Evolutionary conservation across 2,329 filamentous ascomycete species (phyloP).

Genomic region (Aspergillus quadricinctus): DNA sequence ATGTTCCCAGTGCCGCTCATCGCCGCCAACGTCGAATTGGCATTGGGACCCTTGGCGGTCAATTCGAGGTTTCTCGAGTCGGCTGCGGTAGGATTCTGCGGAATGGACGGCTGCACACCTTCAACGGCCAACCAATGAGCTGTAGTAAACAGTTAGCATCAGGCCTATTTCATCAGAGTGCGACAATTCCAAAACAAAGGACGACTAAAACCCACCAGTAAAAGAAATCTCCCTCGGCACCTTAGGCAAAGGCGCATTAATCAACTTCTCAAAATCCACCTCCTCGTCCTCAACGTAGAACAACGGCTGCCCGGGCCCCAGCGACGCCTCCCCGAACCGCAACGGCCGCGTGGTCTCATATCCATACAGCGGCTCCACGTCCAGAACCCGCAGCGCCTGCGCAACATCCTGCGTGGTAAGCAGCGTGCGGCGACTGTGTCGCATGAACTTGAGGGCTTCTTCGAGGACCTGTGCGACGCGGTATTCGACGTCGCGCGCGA

Average conservation of each 20-base stretch:
- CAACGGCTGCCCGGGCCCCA: conserved; percentile 88
- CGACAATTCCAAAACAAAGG: background rate
- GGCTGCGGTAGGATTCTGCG: conserved; percentile 86
- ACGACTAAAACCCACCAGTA: conserved; percentile 58
- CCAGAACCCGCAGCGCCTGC: conserved; percentile 76
- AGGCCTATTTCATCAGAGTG: background rate
- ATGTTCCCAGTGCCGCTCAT: conserved; percentile 79
- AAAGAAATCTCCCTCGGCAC: conserved; percentile 90
- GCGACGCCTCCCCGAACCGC: conserved; percentile 85
- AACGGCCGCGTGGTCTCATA: conserved; percentile 90
- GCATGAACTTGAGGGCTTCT: conserved; percentile 95
- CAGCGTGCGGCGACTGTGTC: conserved; percentile 77
- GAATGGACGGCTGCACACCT: conserved; percentile 92
- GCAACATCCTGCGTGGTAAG: conserved; percentile 86
- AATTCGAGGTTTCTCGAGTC: conserved; percentile 82
- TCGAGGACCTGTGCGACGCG: conserved; percentile 89
- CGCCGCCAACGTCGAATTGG: conserved; percentile 78
- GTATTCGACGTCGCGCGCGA: conserved; percentile 93
- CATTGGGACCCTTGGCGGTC: conserved; percentile 81
- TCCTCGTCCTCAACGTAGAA: conserved; percentile 99
- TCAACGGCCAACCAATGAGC: conserved; percentile 98
- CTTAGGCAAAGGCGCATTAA: conserved; percentile 92
- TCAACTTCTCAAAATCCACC: conserved; percentile 97
- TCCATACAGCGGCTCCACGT: conserved; percentile 92
- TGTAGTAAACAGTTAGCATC: conserved; percentile 33